Evolutionary conservation across 441 rosid species (phyloP).

Genomic region (Eutrema salsugineum): DNA sequence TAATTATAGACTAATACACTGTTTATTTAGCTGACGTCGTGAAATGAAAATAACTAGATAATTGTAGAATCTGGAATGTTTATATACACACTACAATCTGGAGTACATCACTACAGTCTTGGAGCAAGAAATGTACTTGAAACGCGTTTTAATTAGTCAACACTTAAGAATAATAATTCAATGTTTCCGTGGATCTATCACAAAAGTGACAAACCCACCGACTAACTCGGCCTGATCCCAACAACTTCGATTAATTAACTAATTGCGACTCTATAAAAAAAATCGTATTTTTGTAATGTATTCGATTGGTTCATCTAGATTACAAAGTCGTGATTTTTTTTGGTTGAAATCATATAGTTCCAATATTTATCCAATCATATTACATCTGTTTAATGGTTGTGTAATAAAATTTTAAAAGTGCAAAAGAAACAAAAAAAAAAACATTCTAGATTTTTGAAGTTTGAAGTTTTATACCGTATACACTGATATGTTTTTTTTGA

Average conservation of each 20-base stretch:
- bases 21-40: not conserved
- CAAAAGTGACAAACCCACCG: conserved; percentile 30
- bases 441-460: not conserved
- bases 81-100: not conserved
- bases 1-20: not conserved
- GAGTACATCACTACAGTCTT: not conserved
- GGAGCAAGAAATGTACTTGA: not conserved
- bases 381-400: not conserved
- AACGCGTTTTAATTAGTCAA: conserved; percentile 25
- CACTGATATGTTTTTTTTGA: not conserved
- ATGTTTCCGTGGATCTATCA: conserved; percentile 1
- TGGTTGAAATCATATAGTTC: not conserved
- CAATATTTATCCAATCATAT: not conserved
- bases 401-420: not conserved
- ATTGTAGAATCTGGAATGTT: not conserved
- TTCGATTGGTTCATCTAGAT: not conserved
- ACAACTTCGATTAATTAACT: conserved; percentile 1
- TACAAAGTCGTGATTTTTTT: not conserved
- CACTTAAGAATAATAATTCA: conserved; percentile 10
- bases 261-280: not conserved
- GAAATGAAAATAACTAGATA: not conserved
- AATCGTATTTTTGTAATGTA: not conserved
- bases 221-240: conserved; percentile 1
- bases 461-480: not conserved
- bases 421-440: not conserved